phyloP scores from a whole-genome alignment of 148 eudicot species.

The Talinum fruticosum region DNA sequence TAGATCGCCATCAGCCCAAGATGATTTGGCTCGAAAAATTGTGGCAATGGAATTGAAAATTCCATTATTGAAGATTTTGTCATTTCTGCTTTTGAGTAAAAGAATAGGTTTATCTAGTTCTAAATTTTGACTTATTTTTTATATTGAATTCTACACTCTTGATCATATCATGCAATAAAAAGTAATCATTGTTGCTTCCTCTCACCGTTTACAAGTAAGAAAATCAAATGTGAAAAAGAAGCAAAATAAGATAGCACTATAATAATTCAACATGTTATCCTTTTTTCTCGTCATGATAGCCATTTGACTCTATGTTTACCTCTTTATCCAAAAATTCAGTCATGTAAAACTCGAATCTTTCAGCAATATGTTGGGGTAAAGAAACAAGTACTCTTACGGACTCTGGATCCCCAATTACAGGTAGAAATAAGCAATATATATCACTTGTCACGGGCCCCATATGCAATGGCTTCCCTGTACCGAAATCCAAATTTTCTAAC shows the following conservation, averaged over 20 bases:
- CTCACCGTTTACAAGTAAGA: conserved; percentile 1
- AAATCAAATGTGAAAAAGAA: neutral
- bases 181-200: neutral
- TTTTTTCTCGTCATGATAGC: conserved; percentile 20
- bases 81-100: too few relatives aligned
- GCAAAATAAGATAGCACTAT: neutral
- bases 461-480: conserved; percentile 67
- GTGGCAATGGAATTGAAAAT: too few relatives aligned
- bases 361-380: conserved; percentile 50
- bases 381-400: conserved; percentile 68
- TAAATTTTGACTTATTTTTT: neutral
- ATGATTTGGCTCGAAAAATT: too few relatives aligned
- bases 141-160: neutral
- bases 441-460: conserved; percentile 85
- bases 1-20: too few relatives aligned
- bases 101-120: too few relatives aligned
- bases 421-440: conserved; percentile 79
- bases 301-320: conserved; percentile 28
- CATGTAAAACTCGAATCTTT: conserved; percentile 68
- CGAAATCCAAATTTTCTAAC: conserved; percentile 79
- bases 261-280: neutral
- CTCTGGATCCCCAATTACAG: conserved; percentile 43
- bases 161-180: neutral
- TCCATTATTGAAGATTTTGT: too few relatives aligned
- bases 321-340: conserved; percentile 31